These are phyloP conservation scores for Grosmannia huntii DNA, from an alignment of 2,329 filamentous ascomycete species.

Conservation along the genomic window DNA sequence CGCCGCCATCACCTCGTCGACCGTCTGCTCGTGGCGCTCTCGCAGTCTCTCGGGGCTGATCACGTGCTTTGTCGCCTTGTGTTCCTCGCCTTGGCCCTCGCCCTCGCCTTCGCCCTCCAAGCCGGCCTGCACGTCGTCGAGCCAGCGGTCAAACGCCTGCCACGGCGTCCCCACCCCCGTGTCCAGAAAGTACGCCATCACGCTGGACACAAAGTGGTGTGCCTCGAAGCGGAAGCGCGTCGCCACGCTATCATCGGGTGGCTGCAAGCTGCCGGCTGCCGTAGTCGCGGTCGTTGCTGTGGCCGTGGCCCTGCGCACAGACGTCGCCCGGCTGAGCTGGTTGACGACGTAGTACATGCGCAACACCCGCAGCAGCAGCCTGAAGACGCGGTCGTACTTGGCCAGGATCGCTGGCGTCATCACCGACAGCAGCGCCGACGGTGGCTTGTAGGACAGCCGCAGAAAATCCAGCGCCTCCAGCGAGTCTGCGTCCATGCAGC, in stretches of 20 bases:
- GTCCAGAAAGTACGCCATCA: constrained; percentile 71
- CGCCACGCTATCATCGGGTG: constrained; percentile 14
- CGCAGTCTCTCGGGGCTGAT: constrained; percentile 52
- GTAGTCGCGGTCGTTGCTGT: constrained; percentile 14
- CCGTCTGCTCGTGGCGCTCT: constrained; percentile 55
- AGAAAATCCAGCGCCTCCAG: constrained; percentile 90
- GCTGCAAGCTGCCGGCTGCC: constrained; percentile 1
- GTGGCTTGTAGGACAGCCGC: constrained; percentile 70
- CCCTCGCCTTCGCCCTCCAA: constrained; percentile 27
- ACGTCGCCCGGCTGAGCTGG: constrained; percentile 44
- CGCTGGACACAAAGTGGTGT: constrained; percentile 61
- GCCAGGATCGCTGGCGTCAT: constrained; percentile 58
- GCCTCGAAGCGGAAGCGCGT: constrained; percentile 60
- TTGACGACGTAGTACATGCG: constrained; percentile 68
- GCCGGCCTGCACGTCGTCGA: constrained; percentile 48
- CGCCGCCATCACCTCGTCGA: constrained; percentile 64
- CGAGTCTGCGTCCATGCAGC: constrained; percentile 69
- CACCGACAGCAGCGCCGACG: constrained; percentile 56
- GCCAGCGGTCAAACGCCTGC: constrained; percentile 52
- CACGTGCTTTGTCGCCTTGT: not conserved
- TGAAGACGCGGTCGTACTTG: constrained; percentile 81
- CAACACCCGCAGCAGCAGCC: constrained; percentile 60
- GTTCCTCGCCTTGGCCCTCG: constrained; percentile 12
- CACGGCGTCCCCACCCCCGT: constrained; percentile 63
- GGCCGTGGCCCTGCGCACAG: not conserved